A percentile compares a stretch with the other conserved stretches of the same genome.
These are phyloP conservation scores for Nicotiana undulata DNA, from an alignment of 257 asterid species.

Conservation along the genomic window DNA sequence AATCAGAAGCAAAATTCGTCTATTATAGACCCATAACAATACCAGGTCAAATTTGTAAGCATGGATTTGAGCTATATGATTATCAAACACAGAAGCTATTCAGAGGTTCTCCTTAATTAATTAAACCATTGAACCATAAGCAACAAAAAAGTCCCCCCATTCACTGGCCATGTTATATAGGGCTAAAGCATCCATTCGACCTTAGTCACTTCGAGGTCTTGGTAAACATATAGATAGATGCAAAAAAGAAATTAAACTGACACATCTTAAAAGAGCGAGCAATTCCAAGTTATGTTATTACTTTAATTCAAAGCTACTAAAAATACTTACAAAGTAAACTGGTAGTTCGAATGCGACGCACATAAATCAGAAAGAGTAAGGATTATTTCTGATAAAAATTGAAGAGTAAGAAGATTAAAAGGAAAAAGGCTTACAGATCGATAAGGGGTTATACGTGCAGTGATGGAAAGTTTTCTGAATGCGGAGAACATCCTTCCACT, in stretches of 20 bases:
- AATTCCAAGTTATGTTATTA: too few species aligned
- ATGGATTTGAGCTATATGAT: background rate
- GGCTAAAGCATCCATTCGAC: background rate
- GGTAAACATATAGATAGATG: too few species aligned
- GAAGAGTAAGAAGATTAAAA: background rate
- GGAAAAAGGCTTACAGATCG: constrained; percentile 44
- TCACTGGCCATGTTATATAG: too few species aligned
- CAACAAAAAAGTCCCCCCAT: background rate
- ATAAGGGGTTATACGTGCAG: constrained; percentile 17
- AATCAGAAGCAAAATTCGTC: background rate
- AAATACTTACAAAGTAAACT: too few species aligned
- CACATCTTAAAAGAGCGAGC: too few species aligned
- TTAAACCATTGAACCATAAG: background rate
- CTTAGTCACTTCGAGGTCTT: background rate
- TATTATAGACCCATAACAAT: background rate
- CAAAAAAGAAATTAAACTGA: too few species aligned
- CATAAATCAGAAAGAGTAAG: background rate
- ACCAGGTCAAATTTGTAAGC: background rate
- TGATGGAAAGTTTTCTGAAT: constrained; percentile 30
- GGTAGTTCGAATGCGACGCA: background rate
- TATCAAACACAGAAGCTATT: background rate
- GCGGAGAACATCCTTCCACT: constrained; percentile 40
- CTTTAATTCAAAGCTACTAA: too few species aligned
- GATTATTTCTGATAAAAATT: background rate
- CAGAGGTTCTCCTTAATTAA: background rate